Evolutionary conservation across 2,329 filamentous ascomycete genomes (phyloP).

Genomic region (Cladosporium sp.): DNA sequence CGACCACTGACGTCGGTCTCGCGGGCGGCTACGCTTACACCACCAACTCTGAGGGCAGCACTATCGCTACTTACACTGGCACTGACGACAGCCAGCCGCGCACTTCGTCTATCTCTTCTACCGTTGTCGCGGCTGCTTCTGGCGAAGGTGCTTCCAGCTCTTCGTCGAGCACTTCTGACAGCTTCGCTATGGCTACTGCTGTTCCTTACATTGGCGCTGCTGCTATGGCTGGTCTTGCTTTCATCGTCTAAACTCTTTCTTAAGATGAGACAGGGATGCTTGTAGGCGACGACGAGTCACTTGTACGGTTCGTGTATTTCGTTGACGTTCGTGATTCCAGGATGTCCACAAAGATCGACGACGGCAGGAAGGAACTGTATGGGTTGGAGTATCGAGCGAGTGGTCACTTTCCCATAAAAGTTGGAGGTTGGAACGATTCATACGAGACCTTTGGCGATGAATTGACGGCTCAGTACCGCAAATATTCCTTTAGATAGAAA

Average conservation of each 20-base stretch:
- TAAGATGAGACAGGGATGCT: background rate
- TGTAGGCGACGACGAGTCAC: background rate
- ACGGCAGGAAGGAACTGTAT: too few relatives aligned
- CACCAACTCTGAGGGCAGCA: slow-evolving; percentile 6
- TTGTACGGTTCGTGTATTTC: background rate
- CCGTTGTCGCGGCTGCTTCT: background rate
- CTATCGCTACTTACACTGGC: slow-evolving; percentile 19
- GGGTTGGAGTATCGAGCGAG: background rate
- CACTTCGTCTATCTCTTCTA: background rate
- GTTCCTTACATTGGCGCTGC: slow-evolving; percentile 17
- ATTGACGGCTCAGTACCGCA: background rate
- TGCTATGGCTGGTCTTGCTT: slow-evolving; percentile 19
- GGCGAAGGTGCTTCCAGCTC: background rate
- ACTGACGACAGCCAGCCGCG: slow-evolving; percentile 13
- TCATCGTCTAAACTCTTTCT: background rate
- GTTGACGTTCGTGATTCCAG: background rate
- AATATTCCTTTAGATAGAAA: background rate
- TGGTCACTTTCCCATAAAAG: background rate
- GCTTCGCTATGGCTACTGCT: slow-evolving; percentile 16
- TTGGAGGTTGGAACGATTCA: background rate
- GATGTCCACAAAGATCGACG: too few relatives aligned
- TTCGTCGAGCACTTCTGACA: background rate
- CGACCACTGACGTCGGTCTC: slow-evolving; percentile 20
- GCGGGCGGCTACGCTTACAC: slow-evolving; percentile 22
- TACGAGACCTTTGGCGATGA: background rate